Evolutionary conservation across 2,329 filamentous ascomycete species (phyloP).

Genomic region (Macroventuria anomochaeta): DNA sequence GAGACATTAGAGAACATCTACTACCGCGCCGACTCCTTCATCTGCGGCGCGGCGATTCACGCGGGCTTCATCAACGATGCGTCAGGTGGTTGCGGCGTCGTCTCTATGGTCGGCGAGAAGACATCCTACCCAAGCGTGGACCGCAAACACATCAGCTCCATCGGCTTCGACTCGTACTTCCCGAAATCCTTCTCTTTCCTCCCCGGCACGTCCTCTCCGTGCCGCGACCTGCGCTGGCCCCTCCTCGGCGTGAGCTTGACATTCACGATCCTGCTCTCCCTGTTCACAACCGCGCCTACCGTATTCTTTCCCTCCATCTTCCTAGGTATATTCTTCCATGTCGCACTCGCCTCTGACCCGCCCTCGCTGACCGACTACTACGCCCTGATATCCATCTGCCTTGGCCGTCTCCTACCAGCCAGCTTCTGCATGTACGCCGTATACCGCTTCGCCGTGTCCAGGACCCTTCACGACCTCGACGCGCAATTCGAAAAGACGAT

Average conservation of each 20-base stretch:
- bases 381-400: constrained; percentile 74
- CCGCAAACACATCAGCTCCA: constrained; percentile 76
- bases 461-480: constrained; percentile 72
- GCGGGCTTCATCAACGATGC: constrained; percentile 76
- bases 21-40: constrained; percentile 89
- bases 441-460: constrained; percentile 80
- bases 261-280: constrained; percentile 77
- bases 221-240: constrained; percentile 82
- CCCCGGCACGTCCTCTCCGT: constrained; percentile 67
- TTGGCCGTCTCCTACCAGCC: constrained; percentile 85
- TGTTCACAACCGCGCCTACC: constrained; percentile 79
- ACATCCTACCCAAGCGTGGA: constrained; percentile 68
- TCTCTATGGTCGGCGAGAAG: constrained; percentile 73
- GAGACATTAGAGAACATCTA: constrained; percentile 58
- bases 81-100: constrained; percentile 81
- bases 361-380: constrained; percentile 72
- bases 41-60: constrained; percentile 85
- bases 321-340: constrained; percentile 83
- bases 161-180: constrained; percentile 86
- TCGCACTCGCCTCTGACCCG: constrained; percentile 87
- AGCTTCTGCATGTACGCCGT: constrained; percentile 88
- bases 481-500: constrained; percentile 90
- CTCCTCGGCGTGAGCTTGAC: constrained; percentile 80
- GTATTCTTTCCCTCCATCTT: constrained; percentile 89
- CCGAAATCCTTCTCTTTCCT: constrained; percentile 85